phyloP scores from a whole-genome alignment of 1,284 basidiomycete genomes.

The Trichosporon sp. region DNA sequence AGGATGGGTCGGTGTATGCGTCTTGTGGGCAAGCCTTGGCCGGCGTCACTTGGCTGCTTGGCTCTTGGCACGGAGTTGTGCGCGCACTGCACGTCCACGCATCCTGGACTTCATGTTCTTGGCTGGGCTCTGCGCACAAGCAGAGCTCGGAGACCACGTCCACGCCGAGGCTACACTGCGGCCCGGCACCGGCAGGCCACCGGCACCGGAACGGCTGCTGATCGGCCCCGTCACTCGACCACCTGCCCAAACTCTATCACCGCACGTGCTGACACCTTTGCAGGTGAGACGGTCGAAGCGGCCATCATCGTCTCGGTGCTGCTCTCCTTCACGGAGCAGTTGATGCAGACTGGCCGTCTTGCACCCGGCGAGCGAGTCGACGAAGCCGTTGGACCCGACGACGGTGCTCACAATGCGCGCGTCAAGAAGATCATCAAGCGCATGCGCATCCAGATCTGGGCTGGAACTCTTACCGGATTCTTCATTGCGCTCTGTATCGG shows the following conservation, averaged over 20 bases:
- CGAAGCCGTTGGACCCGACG: conserved; percentile 5
- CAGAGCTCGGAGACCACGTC: too few species aligned
- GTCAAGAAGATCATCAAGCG: conserved; percentile 39
- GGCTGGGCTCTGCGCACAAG: too few species aligned
- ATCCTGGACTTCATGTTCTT: not conserved
- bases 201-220: too few species aligned
- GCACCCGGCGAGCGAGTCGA: conserved; percentile 10
- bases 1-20: not conserved
- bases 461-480: conserved; percentile 69
- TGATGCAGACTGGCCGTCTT: conserved; percentile 42
- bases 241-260: not conserved
- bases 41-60: not conserved
- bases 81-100: not conserved
- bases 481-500: conserved; percentile 66
- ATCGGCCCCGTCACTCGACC: too few species aligned
- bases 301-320: conserved; percentile 49
- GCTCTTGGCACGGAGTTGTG: not conserved
- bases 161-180: not conserved
- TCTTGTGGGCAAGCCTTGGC: not conserved
- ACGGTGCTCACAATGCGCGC: conserved; percentile 14
- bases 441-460: conserved; percentile 61
- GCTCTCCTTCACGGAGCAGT: conserved; percentile 50
- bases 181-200: too few species aligned
- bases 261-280: not conserved
- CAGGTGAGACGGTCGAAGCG: conserved; percentile 48